Evolutionary conservation across 2,329 filamentous ascomycete species (phyloP).

Genomic region (Colletotrichum echinochloae): DNA sequence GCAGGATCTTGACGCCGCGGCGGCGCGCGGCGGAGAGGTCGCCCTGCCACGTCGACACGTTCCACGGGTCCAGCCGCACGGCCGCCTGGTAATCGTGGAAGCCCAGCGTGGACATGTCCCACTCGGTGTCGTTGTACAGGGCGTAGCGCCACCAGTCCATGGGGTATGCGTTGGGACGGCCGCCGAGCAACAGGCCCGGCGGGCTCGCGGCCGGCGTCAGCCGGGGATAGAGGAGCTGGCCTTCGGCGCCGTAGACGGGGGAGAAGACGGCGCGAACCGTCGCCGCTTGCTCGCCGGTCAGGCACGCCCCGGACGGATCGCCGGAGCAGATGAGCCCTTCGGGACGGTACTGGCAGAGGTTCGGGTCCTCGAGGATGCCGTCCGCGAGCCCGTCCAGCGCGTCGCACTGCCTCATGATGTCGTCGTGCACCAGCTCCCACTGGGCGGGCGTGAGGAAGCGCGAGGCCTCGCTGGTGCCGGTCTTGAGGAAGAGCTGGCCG

Average conservation of each 20-base stretch:
- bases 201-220: slow-evolving; percentile 60
- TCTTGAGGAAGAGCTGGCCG: slow-evolving; percentile 56
- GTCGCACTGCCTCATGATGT: slow-evolving; percentile 61
- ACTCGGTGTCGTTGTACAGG: slow-evolving; percentile 45
- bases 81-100: slow-evolving; percentile 39
- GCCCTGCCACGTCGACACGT: slow-evolving; percentile 54
- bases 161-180: slow-evolving; percentile 20
- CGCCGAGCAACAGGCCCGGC: slow-evolving; percentile 9
- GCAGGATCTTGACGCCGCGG: slow-evolving; percentile 58
- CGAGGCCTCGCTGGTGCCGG: slow-evolving; percentile 57
- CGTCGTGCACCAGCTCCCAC: slow-evolving; percentile 43
- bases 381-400: slow-evolving; percentile 60
- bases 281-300: slow-evolving; percentile 49
- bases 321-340: slow-evolving; percentile 52
- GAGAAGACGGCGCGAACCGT: slow-evolving; percentile 49
- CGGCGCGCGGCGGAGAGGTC: slow-evolving; percentile 54
- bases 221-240: slow-evolving; percentile 52
- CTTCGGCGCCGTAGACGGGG: slow-evolving; percentile 44
- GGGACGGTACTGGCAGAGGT: slow-evolving; percentile 47
- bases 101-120: slow-evolving; percentile 16
- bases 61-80: slow-evolving; percentile 50
- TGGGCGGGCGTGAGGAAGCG: slow-evolving; percentile 44
- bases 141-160: slow-evolving; percentile 46
- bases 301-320: slow-evolving; percentile 49
- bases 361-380: slow-evolving; percentile 54